phyloP scores from a whole-genome alignment of 2,329 filamentous ascomycete genomes.

The Penicillium sp. region DNA sequence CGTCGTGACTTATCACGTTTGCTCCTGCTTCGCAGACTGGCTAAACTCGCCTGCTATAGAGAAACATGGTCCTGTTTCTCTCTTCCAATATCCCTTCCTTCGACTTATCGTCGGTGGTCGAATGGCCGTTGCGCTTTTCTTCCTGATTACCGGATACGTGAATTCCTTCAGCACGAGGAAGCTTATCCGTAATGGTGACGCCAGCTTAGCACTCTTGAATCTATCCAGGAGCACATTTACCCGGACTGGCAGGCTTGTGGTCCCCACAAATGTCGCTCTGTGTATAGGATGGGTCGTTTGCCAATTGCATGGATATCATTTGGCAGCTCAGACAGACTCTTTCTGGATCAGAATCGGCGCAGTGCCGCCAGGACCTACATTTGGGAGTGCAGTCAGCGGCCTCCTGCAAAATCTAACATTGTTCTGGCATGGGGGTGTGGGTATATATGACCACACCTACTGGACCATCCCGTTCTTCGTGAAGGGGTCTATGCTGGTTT shows the following conservation, averaged over 20 bases:
- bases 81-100: constrained; percentile 32
- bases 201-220: constrained; percentile 21
- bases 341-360: constrained; percentile 25
- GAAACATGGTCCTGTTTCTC: constrained; percentile 14
- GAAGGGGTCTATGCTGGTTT: constrained; percentile 45
- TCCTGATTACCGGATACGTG: constrained; percentile 34
- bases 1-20: constrained; percentile 46
- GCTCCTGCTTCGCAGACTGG: constrained; percentile 44
- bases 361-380: constrained; percentile 16
- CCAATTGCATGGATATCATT: constrained; percentile 24
- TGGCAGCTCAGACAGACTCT: constrained; percentile 25
- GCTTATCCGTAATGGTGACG: constrained; percentile 24
- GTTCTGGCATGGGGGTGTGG: constrained; percentile 42
- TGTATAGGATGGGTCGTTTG: constrained; percentile 28
- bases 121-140: constrained; percentile 31
- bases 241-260: constrained; percentile 22
- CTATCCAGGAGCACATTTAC: constrained; percentile 18
- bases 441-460: constrained; percentile 46
- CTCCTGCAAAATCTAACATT: constrained; percentile 21
- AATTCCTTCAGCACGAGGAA: constrained; percentile 30
- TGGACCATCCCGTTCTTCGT: constrained; percentile 48
- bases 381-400: constrained; percentile 16
- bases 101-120: constrained; percentile 28
- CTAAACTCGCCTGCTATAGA: constrained; percentile 38
- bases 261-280: constrained; percentile 26